Conservation (phyloP, 169 alveolate species). For the Plasmodium berghei region DNA sequence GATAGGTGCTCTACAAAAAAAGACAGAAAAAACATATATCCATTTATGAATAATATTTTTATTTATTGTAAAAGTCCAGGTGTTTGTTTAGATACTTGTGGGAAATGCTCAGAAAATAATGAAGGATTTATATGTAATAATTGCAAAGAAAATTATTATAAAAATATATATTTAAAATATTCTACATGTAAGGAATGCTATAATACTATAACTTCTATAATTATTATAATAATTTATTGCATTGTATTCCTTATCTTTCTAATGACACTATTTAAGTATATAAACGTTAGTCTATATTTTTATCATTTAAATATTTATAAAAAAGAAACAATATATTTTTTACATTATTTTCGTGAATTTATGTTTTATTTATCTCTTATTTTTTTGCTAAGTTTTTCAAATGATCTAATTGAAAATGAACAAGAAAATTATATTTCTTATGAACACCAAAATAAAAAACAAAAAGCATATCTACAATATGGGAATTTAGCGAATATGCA, state of each 20-base stretch:
- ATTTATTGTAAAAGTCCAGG: slow-evolving; percentile 46
- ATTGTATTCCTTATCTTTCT: slow-evolving; percentile 36
- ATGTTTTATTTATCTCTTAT: slow-evolving; percentile 60
- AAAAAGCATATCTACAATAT: background rate
- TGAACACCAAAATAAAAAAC: background rate
- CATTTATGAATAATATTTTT: slow-evolving; percentile 66
- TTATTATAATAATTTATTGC: slow-evolving; percentile 17
- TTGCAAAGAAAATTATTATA: slow-evolving; percentile 60
- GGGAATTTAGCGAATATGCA: slow-evolving; percentile 23
- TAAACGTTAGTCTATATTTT: slow-evolving; percentile 72
- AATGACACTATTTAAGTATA: slow-evolving; percentile 23
- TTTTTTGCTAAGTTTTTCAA: slow-evolving; percentile 59
- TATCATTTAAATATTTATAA: slow-evolving; percentile 39
- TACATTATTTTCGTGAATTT: slow-evolving; percentile 73
- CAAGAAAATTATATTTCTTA: slow-evolving; percentile 25
- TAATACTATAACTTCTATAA: slow-evolving; percentile 18
- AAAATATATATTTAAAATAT: slow-evolving; percentile 74
- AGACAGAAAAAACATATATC: slow-evolving; percentile 56
- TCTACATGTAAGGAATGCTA: slow-evolving; percentile 51
- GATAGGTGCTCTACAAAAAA: slow-evolving; percentile 42
- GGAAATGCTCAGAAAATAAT: slow-evolving; percentile 41
- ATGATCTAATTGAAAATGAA: slow-evolving; percentile 75
- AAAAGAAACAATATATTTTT: slow-evolving; percentile 55
- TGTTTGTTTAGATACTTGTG: slow-evolving; percentile 72
- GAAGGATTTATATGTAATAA: slow-evolving; percentile 72